Evolutionary conservation across 495 filamentous ascomycete genomes (phyloP).

Genomic region (Aspergillus bertholletiae): DNA sequence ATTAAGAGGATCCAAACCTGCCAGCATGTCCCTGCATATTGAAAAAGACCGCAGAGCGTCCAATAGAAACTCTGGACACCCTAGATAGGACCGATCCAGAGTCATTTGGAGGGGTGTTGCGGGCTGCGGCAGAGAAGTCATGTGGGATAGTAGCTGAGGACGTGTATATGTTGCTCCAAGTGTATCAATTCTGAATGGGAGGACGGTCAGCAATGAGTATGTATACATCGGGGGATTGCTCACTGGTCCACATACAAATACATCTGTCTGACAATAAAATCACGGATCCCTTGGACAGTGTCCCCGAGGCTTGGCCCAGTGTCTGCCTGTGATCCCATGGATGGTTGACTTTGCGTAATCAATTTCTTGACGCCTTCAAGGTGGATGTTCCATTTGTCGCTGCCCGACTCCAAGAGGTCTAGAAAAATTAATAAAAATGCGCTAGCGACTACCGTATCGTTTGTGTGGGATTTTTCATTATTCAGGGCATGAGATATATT

Average conservation of each 20-base stretch:
- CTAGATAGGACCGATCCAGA: conserved; percentile 20
- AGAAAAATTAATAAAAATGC: conserved; percentile 56
- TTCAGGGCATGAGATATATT: conserved; percentile 32
- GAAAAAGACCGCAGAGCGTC: conserved; percentile 22
- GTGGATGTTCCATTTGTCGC: conserved; percentile 52
- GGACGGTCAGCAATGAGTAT: neutral
- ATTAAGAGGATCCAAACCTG: neutral
- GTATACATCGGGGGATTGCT: neutral
- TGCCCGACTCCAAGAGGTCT: conserved; percentile 54
- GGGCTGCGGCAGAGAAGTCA: neutral
- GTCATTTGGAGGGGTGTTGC: neutral
- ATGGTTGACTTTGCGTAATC: neutral
- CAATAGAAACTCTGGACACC: conserved; percentile 21
- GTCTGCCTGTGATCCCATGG: conserved; percentile 15
- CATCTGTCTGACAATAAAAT: conserved; percentile 28
- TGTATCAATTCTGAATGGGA: conserved; percentile 23
- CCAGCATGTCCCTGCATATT: conserved; percentile 9
- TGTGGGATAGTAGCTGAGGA: conserved; percentile 19
- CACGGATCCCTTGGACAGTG: conserved; percentile 26
- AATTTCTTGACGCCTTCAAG: conserved; percentile 39
- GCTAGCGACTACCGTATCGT: conserved; percentile 43
- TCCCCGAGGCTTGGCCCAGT: conserved; percentile 34
- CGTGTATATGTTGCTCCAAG: conserved; percentile 35
- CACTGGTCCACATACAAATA: conserved; percentile 15
- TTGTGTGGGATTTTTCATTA: conserved; percentile 17